Percentiles rank a stretch among this genome's conserved stretches.
Evolutionary conservation across 257 asterid genomes (phyloP).

Genomic region (Nicotiana noctiflora): DNA sequence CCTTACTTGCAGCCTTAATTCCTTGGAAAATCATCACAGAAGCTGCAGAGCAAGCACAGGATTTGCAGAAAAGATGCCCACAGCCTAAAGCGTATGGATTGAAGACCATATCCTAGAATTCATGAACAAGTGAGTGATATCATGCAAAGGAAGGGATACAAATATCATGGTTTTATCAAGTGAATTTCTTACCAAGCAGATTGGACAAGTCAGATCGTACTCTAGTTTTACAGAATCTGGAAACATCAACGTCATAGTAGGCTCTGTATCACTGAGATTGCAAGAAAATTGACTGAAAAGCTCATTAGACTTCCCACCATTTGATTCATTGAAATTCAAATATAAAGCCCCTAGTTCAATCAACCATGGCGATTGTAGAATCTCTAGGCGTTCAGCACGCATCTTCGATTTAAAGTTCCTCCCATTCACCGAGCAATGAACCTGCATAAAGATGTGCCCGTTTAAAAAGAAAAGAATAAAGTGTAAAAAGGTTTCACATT

Average conservation of each 20-base stretch:
- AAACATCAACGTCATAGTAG: slow-evolving; percentile 48
- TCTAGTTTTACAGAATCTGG: slow-evolving; percentile 56
- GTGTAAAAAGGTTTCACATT: neutral
- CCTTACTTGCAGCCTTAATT: slow-evolving; percentile 47
- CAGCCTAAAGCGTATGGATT: slow-evolving; percentile 71
- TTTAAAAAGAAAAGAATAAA: neutral
- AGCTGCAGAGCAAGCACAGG: slow-evolving; percentile 77
- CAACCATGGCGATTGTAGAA: slow-evolving; percentile 76
- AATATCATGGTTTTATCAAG: neutral
- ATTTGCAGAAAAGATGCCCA: slow-evolving; percentile 82
- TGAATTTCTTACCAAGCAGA: slow-evolving; percentile 62
- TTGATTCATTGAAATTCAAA: slow-evolving; percentile 40
- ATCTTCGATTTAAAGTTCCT: slow-evolving; percentile 68
- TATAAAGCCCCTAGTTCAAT: slow-evolving; percentile 78
- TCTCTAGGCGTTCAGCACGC: slow-evolving; percentile 56
- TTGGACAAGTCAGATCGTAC: slow-evolving; percentile 66
- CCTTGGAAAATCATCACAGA: slow-evolving; percentile 71
- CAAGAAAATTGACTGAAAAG: slow-evolving; percentile 41
- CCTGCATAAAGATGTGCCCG: slow-evolving; percentile 28
- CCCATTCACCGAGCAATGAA: slow-evolving; percentile 69
- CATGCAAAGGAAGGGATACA: neutral
- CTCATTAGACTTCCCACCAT: slow-evolving; percentile 28
- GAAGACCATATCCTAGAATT: slow-evolving; percentile 58
- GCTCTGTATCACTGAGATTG: slow-evolving; percentile 38
- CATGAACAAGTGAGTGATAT: neutral